These are phyloP conservation scores for Citrus sinensis DNA, from an alignment of 345 rosid species.

Conservation along the genomic window DVS_A1.0 CM039163.1:3352501-3353000, in stretches of 20 bases:
- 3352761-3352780: not conserved
- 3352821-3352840: not conserved
- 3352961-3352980: no score
- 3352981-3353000: no score
- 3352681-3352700: not conserved
- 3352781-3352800: not conserved
- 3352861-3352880: not conserved
- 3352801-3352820: not conserved
- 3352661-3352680: not conserved
- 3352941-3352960: no score
- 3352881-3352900: no score
- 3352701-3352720: not conserved
- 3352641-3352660: not conserved
- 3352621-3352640: not conserved
- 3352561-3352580: slow-evolving; percentile 7
- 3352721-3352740: not conserved
- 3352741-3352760: not conserved
- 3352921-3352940: no score
- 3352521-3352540: slow-evolving; percentile 23
- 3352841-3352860: not conserved
- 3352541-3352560: slow-evolving; percentile 7
- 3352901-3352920: no score
- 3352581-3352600: not conserved
- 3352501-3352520: not conserved
- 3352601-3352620: slow-evolving; percentile 6